Evolutionary conservation across 257 asterid species (phyloP), one percentile per base, ranked within the genome.

Genomic region (Rauvolfia tetraphylla): DNA sequence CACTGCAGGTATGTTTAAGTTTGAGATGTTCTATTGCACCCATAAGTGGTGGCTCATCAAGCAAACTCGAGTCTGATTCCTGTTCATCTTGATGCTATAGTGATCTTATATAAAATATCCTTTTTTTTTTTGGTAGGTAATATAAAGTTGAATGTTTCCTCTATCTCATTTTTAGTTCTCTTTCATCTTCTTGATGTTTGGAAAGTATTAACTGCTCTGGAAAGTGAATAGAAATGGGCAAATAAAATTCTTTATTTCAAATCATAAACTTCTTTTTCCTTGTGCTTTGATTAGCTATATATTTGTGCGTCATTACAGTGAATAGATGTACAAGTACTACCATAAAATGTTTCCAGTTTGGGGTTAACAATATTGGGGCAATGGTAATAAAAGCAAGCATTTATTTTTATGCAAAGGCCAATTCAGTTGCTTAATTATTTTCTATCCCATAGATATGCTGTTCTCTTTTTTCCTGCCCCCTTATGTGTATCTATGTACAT

Each of bases 1-100:
- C 98, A 61, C 99, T 95, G 76, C 99, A 95, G 99, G 99, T 95
- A 84, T 83, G 88, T 84, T 57, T 53, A 53, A 25, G 75, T 66
- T 66, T 79, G 63, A 67, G 59, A 59, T 7, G 23, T 25, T 66
- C 56, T 14, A 31, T 10, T 17, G 9, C 27, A 25, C 66, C 44
- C 7, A 12, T 29, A 22, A 36, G 56, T 46, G 27, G 25, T 51
- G 15, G 42, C 59, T 68, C 56, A 15, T 66, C 42, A 48, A 48
- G 79, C 17, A 59, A 73, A 72, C 36, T 20, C 31, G 2, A 22
- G 10, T n/a, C 46, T n/a, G 23, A 22, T 57, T 73, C 69, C 46
- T 11, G 15, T 56, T 17, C 31, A 15, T 38, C 27, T 42, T 7
- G 39, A 34, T 56, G 31, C 49, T 68, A 3, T 25, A 10, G 54